Percentiles rank a stretch among this genome's conserved stretches.
Conservation (phyloP, 208 protist genomes). For the Leishmania aethiopica region DNA sequence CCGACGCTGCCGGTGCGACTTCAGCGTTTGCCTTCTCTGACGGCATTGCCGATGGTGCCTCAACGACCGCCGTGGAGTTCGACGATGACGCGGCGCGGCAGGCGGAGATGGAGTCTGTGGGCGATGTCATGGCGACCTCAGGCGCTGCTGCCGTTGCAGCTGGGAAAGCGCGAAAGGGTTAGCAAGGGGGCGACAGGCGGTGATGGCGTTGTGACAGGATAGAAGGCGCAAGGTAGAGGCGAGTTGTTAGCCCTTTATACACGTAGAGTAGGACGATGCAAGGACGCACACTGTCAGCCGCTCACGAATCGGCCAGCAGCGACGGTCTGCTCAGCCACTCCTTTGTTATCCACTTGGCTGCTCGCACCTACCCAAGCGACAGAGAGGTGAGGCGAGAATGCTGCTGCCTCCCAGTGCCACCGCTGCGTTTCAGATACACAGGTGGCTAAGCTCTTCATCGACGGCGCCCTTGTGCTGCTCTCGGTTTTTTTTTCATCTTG, state of each 20-base stretch:
- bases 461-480: not conserved
- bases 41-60: not conserved
- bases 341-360: not conserved
- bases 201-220: not conserved
- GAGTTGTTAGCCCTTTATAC: not conserved
- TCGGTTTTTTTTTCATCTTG: not conserved
- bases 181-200: not conserved
- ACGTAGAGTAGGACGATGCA: not conserved
- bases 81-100: conserved; percentile 18
- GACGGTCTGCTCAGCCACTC: not conserved
- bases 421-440: not conserved
- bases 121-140: conserved; percentile 21
- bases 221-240: not conserved
- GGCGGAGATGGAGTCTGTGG: conserved; percentile 26
- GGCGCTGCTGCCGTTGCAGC: not conserved
- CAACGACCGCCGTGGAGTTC: conserved; percentile 1
- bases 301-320: not conserved
- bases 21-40: conserved; percentile 11
- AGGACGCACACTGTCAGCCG: not conserved
- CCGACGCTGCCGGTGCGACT: not conserved
- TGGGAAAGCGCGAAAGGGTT: not conserved
- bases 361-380: not conserved
- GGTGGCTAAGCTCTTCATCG: not conserved
- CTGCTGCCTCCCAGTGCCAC: not conserved
- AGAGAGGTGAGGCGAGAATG: not conserved